Evolutionary conservation across 139 green algal genomes (phyloP).

Genomic region (Closterium sp.): DNA sequence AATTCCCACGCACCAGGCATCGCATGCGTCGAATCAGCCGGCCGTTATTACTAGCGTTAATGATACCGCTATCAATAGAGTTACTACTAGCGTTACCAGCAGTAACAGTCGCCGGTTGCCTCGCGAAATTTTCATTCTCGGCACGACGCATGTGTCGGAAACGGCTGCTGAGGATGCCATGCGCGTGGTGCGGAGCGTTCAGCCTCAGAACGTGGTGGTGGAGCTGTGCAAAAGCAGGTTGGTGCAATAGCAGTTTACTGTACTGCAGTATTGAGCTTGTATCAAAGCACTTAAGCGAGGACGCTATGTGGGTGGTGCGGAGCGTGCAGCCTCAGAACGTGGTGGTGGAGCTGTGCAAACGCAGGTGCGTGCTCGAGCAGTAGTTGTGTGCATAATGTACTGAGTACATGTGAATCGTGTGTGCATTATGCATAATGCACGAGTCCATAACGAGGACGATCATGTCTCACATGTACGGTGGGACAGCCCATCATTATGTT

Average conservation of each 20-base stretch:
- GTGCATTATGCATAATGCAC: no score
- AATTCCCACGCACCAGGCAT: no score
- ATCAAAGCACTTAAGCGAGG: not conserved
- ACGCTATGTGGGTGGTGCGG: not conserved
- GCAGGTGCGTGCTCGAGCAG: not conserved
- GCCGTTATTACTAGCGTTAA: no score
- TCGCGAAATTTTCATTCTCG: conserved; percentile 27
- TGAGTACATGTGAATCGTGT: no score
- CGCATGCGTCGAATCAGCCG: no score
- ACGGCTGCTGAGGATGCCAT: conserved; percentile 6
- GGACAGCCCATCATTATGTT: no score
- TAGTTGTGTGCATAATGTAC: no score
- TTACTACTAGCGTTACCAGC: no score
- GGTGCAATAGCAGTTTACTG: not conserved
- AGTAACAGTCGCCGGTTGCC: not conserved
- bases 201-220: conserved; percentile 49
- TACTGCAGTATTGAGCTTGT: not conserved
- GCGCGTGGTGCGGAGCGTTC: conserved; percentile 10
- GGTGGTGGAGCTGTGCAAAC: not conserved
- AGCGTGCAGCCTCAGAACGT: no score
- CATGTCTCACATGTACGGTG: no score
- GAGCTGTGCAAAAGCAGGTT: conserved; percentile 49
- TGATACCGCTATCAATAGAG: no score
- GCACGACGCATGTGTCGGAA: conserved; percentile 17
- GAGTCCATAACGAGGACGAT: no score